Evolutionary conservation across 768 basidiomycete species (phyloP), one percentile per base, ranked within the genome.

Genomic region (Amanita polypyramis): DNA sequence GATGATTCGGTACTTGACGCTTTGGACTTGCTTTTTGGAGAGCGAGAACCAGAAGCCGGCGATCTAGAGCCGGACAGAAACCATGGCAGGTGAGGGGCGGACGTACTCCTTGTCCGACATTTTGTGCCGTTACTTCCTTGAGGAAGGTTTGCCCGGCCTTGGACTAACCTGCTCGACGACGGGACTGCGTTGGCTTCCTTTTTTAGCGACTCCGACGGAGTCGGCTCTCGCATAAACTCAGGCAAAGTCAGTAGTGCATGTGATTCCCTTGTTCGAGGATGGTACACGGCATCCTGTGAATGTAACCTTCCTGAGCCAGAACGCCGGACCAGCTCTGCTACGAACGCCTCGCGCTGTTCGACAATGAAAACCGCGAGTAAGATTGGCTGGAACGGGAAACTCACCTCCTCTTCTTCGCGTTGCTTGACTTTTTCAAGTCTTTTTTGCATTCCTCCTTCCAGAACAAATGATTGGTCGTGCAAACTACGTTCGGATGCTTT

Each of bases 291-390:
- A 55, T 95, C 92, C 62, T 96, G 92, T 11, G 75, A 72, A 46
- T 82, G 80, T 32, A 94, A 65, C 47, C 92, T 75, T 17, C 92
- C 81, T 1, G 80, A 75, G 39, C 73, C 70, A 0, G 89, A 85
- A 57, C 87, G 87, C 23, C 74, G 69, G 8, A 80, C 69, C 2
- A 95, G 70, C 49, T 79, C 77, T 47, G 84, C 80, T 8, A 93
- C 81, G 58, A 94, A 90, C 6, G 75, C 76, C 37, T 82, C 76
- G 49, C 81, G 79, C 85, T 88, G 54, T 29, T 55, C 29, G 52
- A 48, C 43, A 32, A 49, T 45, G 45, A 30, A 23, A 41, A 51
- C 34, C 36, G 35, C 47, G 50, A 40, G 29, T 55, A 23, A 43
- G 29, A n/a, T 42, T 43, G 8, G 20, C 9, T 33, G 14, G 7